A percentile compares a stretch with the other conserved stretches of the same genome.
Evolutionary conservation across 164 flowering plant genomes (phyloP).

Genomic region (Vitis cinerea): DNA sequence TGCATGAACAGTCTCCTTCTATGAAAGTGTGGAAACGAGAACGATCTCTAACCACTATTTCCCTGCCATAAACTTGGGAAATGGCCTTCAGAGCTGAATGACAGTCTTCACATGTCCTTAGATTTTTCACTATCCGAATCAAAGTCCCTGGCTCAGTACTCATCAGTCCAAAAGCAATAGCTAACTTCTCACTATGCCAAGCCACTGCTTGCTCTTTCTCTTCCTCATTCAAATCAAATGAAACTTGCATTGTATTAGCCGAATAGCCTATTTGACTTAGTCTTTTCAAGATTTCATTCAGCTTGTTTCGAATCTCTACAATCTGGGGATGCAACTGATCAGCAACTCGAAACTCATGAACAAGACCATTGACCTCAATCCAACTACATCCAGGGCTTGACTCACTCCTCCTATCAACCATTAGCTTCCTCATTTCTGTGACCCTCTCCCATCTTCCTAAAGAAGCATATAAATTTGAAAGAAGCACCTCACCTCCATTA

Average conservation of each 20-base stretch:
- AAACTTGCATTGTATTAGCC: constrained; percentile 32
- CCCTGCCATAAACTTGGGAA: constrained; percentile 36
- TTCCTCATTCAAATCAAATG: constrained; percentile 53
- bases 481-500: constrained; percentile 40
- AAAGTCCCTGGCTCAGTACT: constrained; percentile 34
- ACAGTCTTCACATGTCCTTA: constrained; percentile 57
- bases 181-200: constrained; percentile 62
- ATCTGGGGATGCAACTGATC: constrained; percentile 35
- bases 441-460: constrained; percentile 42
- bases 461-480: constrained; percentile 53
- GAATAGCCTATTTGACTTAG: constrained; percentile 37
- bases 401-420: constrained; percentile 18
- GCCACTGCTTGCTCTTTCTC: constrained; percentile 51
- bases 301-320: constrained; percentile 30
- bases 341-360: constrained; percentile 41
- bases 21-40: constrained; percentile 48
- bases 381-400: constrained; percentile 42
- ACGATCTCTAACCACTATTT: constrained; percentile 50
- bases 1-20: constrained; percentile 48
- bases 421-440: constrained; percentile 27
- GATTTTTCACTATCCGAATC: constrained; percentile 50
- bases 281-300: constrained; percentile 24
- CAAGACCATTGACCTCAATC: constrained; percentile 37
- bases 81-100: constrained; percentile 48
- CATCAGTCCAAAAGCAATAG: constrained; percentile 53